Percentiles rank a stretch among this genome's conserved stretches.
Evolutionary conservation across 1,284 basidiomycete genomes (phyloP).

Genomic region (Cutaneotrichosporon cutaneum): DNA sequence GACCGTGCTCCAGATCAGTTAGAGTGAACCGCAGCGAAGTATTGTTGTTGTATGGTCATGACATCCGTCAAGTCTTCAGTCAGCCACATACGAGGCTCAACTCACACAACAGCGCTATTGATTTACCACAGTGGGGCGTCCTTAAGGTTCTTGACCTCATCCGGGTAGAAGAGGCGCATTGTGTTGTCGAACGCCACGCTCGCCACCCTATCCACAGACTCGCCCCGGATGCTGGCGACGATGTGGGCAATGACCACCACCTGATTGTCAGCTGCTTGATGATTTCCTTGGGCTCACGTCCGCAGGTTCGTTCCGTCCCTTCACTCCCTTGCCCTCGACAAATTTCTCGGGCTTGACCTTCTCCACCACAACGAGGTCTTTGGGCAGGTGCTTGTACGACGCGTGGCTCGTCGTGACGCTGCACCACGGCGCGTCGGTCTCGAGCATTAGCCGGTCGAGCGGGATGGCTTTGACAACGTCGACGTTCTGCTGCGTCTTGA

Average conservation of each 20-base stretch:
- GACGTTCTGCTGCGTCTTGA: conserved; percentile 76
- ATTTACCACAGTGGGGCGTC: neutral
- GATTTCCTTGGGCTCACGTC: conserved; percentile 43
- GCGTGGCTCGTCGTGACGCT: conserved; percentile 74
- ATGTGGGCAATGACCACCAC: conserved; percentile 77
- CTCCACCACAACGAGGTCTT: conserved; percentile 60
- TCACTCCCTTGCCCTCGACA: conserved; percentile 64
- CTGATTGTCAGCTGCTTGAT: conserved; percentile 14
- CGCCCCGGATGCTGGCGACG: conserved; percentile 61
- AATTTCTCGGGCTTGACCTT: conserved; percentile 68
- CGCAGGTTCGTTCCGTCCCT: conserved; percentile 78
- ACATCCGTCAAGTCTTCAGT: neutral
- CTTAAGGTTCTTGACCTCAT: conserved; percentile 18
- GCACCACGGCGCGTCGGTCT: conserved; percentile 87
- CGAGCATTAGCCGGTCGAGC: conserved; percentile 68
- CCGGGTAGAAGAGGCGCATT: conserved; percentile 59
- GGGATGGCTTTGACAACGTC: conserved; percentile 63
- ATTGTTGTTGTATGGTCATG: neutral
- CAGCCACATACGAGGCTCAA: neutral
- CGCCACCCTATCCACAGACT: conserved; percentile 62
- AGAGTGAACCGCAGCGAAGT: neutral
- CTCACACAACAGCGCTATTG: neutral
- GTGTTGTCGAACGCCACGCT: conserved; percentile 68
- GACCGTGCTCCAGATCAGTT: too few relatives aligned
- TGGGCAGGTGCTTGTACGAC: conserved; percentile 61